A percentile compares a stretch with the other conserved stretches of the same genome.
These are phyloP conservation scores for Pontederia paniculata DNA, from an alignment of 176 grass and related monocot genomes.

Conservation along the genomic window DNA sequence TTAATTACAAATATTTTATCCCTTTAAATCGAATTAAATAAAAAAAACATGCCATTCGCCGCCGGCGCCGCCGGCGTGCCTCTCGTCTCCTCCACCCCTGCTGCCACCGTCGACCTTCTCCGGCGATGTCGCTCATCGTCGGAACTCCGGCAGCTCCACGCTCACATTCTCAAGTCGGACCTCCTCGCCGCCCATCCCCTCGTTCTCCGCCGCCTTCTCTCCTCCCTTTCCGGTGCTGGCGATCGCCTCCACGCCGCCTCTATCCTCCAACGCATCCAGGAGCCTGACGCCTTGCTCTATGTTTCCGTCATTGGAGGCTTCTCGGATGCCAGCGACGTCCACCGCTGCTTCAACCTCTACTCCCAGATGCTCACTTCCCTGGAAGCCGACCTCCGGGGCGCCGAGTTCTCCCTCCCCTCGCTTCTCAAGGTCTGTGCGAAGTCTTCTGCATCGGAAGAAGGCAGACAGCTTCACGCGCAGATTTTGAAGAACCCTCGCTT, in stretches of 20 bases:
- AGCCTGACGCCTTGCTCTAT: neutral
- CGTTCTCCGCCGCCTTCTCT: neutral
- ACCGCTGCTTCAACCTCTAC: neutral
- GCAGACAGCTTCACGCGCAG: conserved; percentile 1
- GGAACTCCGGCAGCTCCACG: conserved; percentile 1
- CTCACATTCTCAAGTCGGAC: neutral
- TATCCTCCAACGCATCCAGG: neutral
- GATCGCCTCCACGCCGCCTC: too few relatives aligned
- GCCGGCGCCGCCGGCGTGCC: neutral
- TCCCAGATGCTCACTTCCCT: neutral
- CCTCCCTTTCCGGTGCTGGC: too few relatives aligned
- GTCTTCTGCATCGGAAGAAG: neutral
- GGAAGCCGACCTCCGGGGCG: neutral
- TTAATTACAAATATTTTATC: too few relatives aligned
- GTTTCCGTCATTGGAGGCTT: neutral
- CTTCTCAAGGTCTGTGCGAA: neutral
- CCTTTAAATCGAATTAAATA: too few relatives aligned
- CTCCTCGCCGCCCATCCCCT: neutral
- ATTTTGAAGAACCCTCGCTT: neutral
- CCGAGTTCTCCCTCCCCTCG: neutral
- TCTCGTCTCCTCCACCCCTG: neutral
- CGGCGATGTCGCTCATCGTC: neutral
- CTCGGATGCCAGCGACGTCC: neutral
- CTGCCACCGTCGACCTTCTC: neutral
- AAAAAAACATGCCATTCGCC: too few relatives aligned